Evolutionary conservation across 495 filamentous ascomycete genomes (phyloP), one percentile per base, ranked within the genome.

Genomic region (Hypoxylon perforatum): DNA sequence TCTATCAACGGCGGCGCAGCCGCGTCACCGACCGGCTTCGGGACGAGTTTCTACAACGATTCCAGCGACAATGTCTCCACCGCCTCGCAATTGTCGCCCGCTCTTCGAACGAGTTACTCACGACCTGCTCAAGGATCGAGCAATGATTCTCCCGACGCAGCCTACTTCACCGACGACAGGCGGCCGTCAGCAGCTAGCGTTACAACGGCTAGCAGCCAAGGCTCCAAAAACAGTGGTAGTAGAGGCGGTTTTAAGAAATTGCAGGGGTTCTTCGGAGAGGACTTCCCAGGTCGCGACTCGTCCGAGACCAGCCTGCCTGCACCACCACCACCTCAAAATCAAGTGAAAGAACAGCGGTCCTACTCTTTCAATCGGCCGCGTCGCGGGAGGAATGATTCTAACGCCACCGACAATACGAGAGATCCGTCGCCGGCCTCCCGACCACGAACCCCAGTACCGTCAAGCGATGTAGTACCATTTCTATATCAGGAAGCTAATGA

Each of bases 381-480:
- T 70, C 85, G 90, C 46, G 88, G 90, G 62, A 84, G 91, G 68
- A 93, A 92, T 58, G 90, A 92, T 75, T 95, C 92, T 18, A 87
- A 91, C 75, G 86, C 85, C 36, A 86, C 83, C 21, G 85, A 80
- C 47, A 82, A 81, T 56, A 86, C 77, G 41, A 80, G 86, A 66
- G 89, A 88, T 39, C 78, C 82, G n/a, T 92, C 90, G 14, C 90
- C 91, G 5, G 81, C 79, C 39, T 91, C 92, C 4, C 81, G 92
- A 52, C 91, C 94, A 55, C 84, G 90, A 42, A 94, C 89, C 17
- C 92, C 94, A n/a, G 81, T 92, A 39, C 92, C 93, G 33, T 93
- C 94, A 12, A 94, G 91, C 71, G 95, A 98, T 71, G 92, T 99
- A 49, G 94, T 94, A 19, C 95, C 95, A 11, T 99, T 97, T 87